phyloP scores from a whole-genome alignment of 2,329 filamentous ascomycete species.

The Nemania sp. region DNA sequence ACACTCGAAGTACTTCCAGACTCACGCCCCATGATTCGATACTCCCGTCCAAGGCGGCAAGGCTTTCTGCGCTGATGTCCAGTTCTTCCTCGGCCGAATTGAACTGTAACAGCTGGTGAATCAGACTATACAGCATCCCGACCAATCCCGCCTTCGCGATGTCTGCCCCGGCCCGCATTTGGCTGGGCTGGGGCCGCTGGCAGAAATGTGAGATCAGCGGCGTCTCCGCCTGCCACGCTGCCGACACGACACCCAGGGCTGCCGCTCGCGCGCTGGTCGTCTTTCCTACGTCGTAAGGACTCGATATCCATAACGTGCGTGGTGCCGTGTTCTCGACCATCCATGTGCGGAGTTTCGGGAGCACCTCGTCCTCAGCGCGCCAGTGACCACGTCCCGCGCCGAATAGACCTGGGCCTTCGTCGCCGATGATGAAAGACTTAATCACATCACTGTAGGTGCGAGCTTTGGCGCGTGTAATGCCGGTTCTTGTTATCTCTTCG shows the following conservation, averaged over 20 bases:
- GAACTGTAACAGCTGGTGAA: constrained; percentile 25
- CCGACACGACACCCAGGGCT: constrained; percentile 15
- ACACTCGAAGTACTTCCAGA: constrained; percentile 8
- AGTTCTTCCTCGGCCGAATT: neutral
- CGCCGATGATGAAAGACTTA: constrained; percentile 17
- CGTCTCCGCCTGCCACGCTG: constrained; percentile 21
- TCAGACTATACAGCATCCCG: constrained; percentile 23
- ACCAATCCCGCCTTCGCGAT: constrained; percentile 19
- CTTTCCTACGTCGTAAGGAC: constrained; percentile 18
- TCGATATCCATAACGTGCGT: constrained; percentile 28
- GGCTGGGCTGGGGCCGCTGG: constrained; percentile 8
- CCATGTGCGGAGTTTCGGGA: constrained; percentile 21
- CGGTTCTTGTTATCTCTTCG: neutral
- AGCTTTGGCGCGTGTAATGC: constrained; percentile 13
- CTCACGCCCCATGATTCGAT: constrained; percentile 9
- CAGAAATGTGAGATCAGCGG: constrained; percentile 28
- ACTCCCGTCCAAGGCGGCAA: constrained; percentile 2
- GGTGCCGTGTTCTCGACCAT: constrained; percentile 5
- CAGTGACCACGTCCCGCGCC: constrained; percentile 5
- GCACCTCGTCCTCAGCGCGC: constrained; percentile 23
- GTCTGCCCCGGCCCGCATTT: constrained; percentile 10
- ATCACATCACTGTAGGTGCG: constrained; percentile 6
- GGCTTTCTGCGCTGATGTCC: constrained; percentile 2
- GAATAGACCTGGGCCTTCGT: constrained; percentile 16
- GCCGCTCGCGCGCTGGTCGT: constrained; percentile 23